Conservation (phyloP, 441 rosid species). For the Aquilaria agallochum region DNA sequence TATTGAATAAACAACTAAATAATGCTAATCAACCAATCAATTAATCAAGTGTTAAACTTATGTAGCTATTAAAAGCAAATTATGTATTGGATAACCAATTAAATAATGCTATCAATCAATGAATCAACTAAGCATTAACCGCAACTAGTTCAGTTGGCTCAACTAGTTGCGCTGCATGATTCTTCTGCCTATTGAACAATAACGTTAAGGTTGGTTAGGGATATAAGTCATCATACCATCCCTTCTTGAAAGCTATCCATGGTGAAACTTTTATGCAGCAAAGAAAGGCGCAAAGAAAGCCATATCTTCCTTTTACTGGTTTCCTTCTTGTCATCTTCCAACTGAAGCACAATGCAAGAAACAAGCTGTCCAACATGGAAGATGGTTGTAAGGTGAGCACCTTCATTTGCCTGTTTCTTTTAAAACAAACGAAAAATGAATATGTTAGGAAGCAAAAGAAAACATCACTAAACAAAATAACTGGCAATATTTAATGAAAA, state of each 20-base stretch:
- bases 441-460: no score
- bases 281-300: slow-evolving; percentile 90
- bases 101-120: no score
- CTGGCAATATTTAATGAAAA: not conserved
- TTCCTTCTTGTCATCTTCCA: slow-evolving; percentile 90
- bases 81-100: no score
- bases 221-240: slow-evolving; percentile 60
- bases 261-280: slow-evolving; percentile 72
- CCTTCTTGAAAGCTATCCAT: slow-evolving; percentile 84
- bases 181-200: no score
- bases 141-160: no score
- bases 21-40: no score
- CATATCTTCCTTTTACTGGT: slow-evolving; percentile 75
- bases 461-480: not conserved
- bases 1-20: no score
- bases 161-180: no score
- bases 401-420: slow-evolving; percentile 49
- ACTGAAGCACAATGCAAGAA: slow-evolving; percentile 75
- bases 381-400: slow-evolving; percentile 43
- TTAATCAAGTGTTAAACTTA: no score
- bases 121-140: no score
- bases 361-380: slow-evolving; percentile 83
- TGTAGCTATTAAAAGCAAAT: no score
- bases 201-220: slow-evolving; percentile 2
- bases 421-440: slow-evolving; percentile 7